Evolutionary conservation across 176 grass and related monocot species (phyloP).

Genomic region (Luzula sylvatica): DNA sequence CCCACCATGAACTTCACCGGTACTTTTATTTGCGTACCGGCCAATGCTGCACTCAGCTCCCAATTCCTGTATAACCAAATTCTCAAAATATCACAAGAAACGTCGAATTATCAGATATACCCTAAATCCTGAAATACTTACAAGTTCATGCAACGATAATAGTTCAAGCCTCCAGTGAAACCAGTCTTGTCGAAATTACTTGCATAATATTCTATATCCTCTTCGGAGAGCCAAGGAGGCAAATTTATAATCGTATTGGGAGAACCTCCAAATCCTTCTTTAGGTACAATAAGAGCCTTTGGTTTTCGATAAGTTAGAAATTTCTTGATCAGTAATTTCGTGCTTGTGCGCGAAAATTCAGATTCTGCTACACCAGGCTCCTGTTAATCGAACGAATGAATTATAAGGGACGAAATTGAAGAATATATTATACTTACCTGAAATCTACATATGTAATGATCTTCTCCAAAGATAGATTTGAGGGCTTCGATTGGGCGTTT

Average conservation of each 20-base stretch:
- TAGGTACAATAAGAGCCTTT: conserved; percentile 38
- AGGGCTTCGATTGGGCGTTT: conserved; percentile 35
- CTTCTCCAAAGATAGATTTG: conserved; percentile 41
- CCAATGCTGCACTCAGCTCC: conserved; percentile 72
- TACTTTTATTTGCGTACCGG: conserved; percentile 39
- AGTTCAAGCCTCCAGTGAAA: conserved; percentile 75
- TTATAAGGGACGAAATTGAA: too few species aligned
- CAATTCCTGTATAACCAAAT: conserved; percentile 65
- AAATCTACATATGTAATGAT: conserved; percentile 63
- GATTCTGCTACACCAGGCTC: conserved; percentile 65
- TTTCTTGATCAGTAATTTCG: conserved; percentile 30
- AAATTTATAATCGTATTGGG: conserved; percentile 40
- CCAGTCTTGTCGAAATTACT: conserved; percentile 74
- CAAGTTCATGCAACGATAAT: conserved; percentile 85
- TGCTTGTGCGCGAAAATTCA: conserved; percentile 41
- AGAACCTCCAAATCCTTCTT: conserved; percentile 66
- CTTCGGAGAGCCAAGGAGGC: conserved; percentile 70
- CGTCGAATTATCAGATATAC: neutral
- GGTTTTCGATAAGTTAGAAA: conserved; percentile 57
- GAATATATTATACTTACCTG: conserved; percentile 36
- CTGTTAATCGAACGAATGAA: conserved; percentile 24
- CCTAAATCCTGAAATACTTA: conserved; percentile 23
- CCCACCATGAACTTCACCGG: conserved; percentile 69
- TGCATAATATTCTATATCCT: conserved; percentile 63
- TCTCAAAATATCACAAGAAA: too few species aligned